phyloP scores from a whole-genome alignment of 352 stramenopile genomes.

The Phytophthora aleatoria region DNA sequence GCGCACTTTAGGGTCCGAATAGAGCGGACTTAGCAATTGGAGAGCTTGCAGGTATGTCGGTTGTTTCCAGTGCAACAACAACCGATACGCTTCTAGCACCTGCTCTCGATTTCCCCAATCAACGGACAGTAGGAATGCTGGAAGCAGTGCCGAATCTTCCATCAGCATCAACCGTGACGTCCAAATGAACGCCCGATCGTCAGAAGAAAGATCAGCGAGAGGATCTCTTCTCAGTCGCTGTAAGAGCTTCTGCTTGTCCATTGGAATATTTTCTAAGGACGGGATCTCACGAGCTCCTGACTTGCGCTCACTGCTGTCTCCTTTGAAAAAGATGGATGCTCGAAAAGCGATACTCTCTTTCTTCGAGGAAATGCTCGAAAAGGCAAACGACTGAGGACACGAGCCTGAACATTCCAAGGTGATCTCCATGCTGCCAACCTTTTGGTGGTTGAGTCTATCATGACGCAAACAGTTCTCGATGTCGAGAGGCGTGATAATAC shows the following conservation, averaged over 20 bases:
- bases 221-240: conserved; percentile 65
- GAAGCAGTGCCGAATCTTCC: conserved; percentile 76
- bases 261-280: conserved; percentile 36
- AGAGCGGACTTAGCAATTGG: conserved; percentile 85
- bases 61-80: conserved; percentile 79
- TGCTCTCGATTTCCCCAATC: conserved; percentile 81
- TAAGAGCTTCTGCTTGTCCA: conserved; percentile 52
- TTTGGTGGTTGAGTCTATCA: conserved; percentile 35
- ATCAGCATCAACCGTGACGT: conserved; percentile 57
- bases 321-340: conserved; percentile 72
- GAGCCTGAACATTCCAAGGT: conserved; percentile 48
- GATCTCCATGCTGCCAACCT: conserved; percentile 53
- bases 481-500: conserved; percentile 58
- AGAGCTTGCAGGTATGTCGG: conserved; percentile 86
- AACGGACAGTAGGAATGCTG: conserved; percentile 86
- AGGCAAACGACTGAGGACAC: conserved; percentile 55
- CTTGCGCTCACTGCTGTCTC: neutral
- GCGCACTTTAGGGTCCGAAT: conserved; percentile 92
- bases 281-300: conserved; percentile 9
- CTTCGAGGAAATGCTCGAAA: conserved; percentile 53
- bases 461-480: conserved; percentile 74
- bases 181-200: conserved; percentile 80
- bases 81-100: conserved; percentile 80
- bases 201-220: conserved; percentile 56
- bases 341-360: conserved; percentile 66